Evolutionary conservation across 1,284 basidiomycete genomes (phyloP), one percentile per base, ranked within the genome.

Genomic region (Sutorius eximius): DNA sequence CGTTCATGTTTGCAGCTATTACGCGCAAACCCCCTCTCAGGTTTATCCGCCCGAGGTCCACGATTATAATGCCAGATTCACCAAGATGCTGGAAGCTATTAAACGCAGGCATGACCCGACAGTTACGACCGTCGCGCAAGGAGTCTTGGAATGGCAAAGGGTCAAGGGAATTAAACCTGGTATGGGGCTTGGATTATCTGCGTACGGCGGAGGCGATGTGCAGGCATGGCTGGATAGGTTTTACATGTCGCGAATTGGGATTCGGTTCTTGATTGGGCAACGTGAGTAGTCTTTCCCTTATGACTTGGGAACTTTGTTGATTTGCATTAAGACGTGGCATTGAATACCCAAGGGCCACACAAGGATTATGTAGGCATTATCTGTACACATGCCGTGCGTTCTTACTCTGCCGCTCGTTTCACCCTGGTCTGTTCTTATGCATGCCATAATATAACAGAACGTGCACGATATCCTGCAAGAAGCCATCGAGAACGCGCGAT

Each of bases 331-430:
- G 92, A 97, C 63, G 89, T 98, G 59, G 94, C 95, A 3, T 77
- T 98, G 45, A 97, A 97, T 71, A 93, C 89, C 0, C 84, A 95
- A 49, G 86, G 91, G 61, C 83, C 93, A 0, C 93, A 97, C 66
- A 81, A 85, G 53, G 89, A 95, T 71, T 97, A 97, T 68, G 96
- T 99, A 36, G 97, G 96, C 8, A 98, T 99, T 69, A 99, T 99
- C 67, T 99, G 96, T 74, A 98, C 93, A 5, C 83, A 91, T 69
- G 92, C 96, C 2, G 87, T 90, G 60, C 63, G 86, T 78, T 32
- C 24, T 36, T 34, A 12, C 36, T 53, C 34, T 45, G 45, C 9
- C 51, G 37, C 3, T 45, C n/a, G 8, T 51, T 48, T 62, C 41
- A 64, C 9, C 5, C 11, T 41, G 20, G 18, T 45, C 29, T 27